Base-by-base conservation (phyloP, 1,139 yeast species). In the Diutina mesorugosa region DNA sequence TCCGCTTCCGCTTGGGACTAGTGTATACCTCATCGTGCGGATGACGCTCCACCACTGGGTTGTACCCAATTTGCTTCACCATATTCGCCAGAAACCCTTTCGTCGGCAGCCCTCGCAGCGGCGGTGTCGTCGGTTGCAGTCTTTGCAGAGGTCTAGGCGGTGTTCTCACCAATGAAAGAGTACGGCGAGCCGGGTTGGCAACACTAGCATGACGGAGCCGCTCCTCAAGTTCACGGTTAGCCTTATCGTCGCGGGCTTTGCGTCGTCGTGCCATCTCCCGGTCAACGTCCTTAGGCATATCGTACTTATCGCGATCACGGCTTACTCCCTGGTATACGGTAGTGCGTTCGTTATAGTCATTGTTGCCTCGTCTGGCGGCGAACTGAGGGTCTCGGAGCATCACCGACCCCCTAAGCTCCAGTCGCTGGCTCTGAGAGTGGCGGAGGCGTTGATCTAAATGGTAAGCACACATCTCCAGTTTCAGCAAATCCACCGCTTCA, bases 391-490 rank as follows among this genome's bases (percentile, higher is more conserved):
- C 53, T 1, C 53, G 53, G 16, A 50, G 41, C 45, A 16, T 10
- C 29, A 50, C 53, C 29, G 16, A n/a, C n/a, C 53, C 53, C 7
- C 53, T 45, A 30, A 50, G 45, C 12, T 50, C 53, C 53, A 50
- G 53, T 5, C 53, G 21, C n/a, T 32, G 14, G 6, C 16, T 29
- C 16, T 50, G 53, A 1, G 45, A 6, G 7, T 30, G 12, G 9
- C 53, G 53, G n/a, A 32, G 41, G 3, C 45, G 28, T 16, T 50
- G 53, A 16, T 50, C 53, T 6, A 50, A n/a, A 7, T 91, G 98
- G 63, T 73, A 88, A 45, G 81, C 84, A 68, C 98, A 91, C 58
- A 81, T 76, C 16, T 77, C 78, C 2, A 80, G 72, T 55, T 72
- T 73, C 12, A 76, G 69, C 41, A 67, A 69, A 64, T 90, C 82